Base-by-base conservation (phyloP, 176 grass and related monocot species). In the Ampelocalamus luodianensis region DNA sequence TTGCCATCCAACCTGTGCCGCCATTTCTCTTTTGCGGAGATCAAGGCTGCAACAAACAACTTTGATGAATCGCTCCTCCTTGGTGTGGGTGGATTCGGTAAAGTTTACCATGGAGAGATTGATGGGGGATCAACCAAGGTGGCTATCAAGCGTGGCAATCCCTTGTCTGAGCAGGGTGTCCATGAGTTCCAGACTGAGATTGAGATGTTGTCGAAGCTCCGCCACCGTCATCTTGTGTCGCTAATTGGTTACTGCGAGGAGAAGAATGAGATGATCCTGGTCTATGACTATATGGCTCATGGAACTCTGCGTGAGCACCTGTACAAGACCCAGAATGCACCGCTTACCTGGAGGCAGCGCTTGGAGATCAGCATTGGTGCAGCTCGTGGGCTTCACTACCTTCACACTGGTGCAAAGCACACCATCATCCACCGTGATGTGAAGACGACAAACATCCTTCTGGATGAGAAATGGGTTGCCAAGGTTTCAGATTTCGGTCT, bases 401-500 rank as follows among this genome's bases (percentile, higher is more conserved):
- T 97, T 68, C 95, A 97, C 90, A 97, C 95, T 5, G 95, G 95
- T 67, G 92, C 95, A 50, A 97, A 97, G 87, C 87, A 97, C 63
- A 97, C 95, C 51, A 94, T 97, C 72, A 97, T 97, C 82, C 95
- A 97, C 87, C 90, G 95, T 77, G 95, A 97, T 68, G 95, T 97
- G 68, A 97, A 97, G 89, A 97, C 92, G 10, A 97, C 95, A 8
- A 97, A 97, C 84, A 97, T 97, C 64, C 88, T 97, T n/a, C 77
- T 97, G 5, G 95, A 97, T 45, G 95, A 94, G 39, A 97, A 97
- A 78, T 98, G 92, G 92, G 92, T 98, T 7, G 93, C 95, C 23
- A 98, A 98, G 89, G 95, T 98, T 82, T 98, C 95, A 50, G 95
- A 98, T 88, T 98, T 98, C 39, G 95, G 95, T 60, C 86, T 98